Evolutionary conservation across 352 stramenopile genomes (phyloP).

Genomic region (Pseudoperonospora humuli): DNA sequence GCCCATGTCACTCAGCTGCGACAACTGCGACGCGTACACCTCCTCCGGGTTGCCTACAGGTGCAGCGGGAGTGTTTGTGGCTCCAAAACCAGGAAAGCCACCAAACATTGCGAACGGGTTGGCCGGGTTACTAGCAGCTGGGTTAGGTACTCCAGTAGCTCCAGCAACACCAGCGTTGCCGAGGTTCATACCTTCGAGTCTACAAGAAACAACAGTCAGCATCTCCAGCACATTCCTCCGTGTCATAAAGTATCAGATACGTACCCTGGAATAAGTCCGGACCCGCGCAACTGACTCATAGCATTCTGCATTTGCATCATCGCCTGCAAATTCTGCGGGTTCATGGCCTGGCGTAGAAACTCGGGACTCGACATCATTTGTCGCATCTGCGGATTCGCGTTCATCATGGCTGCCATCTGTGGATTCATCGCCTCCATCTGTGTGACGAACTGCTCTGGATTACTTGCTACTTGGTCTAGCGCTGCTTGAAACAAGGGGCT

Average conservation of each 20-base stretch:
- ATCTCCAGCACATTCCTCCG: background rate
- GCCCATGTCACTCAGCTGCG: constrained; percentile 88
- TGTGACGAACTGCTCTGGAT: constrained; percentile 66
- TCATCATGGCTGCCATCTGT: constrained; percentile 80
- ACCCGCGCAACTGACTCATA: constrained; percentile 75
- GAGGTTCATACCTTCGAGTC: constrained; percentile 47
- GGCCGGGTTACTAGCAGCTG: constrained; percentile 29
- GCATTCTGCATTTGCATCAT: constrained; percentile 89
- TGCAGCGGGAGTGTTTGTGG: constrained; percentile 14
- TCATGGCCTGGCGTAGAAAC: constrained; percentile 79
- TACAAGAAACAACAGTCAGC: constrained; percentile 9
- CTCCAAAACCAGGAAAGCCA: constrained; percentile 24
- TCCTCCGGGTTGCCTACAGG: constrained; percentile 69
- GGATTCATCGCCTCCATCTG: constrained; percentile 88
- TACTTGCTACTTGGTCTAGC: constrained; percentile 75
- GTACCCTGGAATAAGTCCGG: constrained; percentile 62
- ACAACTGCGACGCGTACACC: constrained; percentile 80
- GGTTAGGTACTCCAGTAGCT: constrained; percentile 6
- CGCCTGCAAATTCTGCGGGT: constrained; percentile 86
- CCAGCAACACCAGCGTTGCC: constrained; percentile 7
- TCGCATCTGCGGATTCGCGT: constrained; percentile 83
- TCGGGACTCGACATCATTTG: constrained; percentile 88
- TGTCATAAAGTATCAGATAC: constrained; percentile 8
- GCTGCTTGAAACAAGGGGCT: constrained; percentile 82
- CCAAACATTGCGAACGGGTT: constrained; percentile 54